These are phyloP conservation scores for Ganoderma lingzhi DNA, from an alignment of 1,284 basidiomycete genomes.

Conservation along the genomic window DNA sequence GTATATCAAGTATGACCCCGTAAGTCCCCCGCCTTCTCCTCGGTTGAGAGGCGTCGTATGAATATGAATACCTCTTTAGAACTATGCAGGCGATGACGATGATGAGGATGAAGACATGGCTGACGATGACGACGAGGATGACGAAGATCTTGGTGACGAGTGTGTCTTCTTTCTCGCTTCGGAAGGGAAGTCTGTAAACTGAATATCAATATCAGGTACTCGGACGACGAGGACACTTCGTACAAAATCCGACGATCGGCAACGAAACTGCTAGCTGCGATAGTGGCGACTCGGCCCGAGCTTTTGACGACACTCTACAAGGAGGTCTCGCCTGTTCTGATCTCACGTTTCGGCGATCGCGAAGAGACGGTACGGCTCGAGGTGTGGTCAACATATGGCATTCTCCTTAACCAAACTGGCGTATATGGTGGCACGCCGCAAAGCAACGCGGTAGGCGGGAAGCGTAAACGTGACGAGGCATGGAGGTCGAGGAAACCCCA, in stretches of 20 bases:
- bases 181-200: neutral
- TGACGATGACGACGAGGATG: slow-evolving; percentile 83
- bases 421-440: slow-evolving; percentile 72
- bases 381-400: slow-evolving; percentile 87
- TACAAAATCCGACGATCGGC: slow-evolving; percentile 97
- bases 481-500: slow-evolving; percentile 85
- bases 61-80: slow-evolving; percentile 52
- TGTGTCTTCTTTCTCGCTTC: slow-evolving; percentile 40
- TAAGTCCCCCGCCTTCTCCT: slow-evolving; percentile 50
- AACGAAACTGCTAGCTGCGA: slow-evolving; percentile 87
- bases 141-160: slow-evolving; percentile 84
- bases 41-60: neutral
- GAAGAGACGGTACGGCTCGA: slow-evolving; percentile 97
- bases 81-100: slow-evolving; percentile 84
- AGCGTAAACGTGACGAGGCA: slow-evolving; percentile 82
- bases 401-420: slow-evolving; percentile 85
- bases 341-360: slow-evolving; percentile 92
- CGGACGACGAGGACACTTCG: slow-evolving; percentile 98
- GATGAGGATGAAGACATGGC: slow-evolving; percentile 87
- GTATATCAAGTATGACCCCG: slow-evolving; percentile 94
- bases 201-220: slow-evolving; percentile 66
- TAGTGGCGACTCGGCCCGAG: slow-evolving; percentile 91
- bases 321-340: slow-evolving; percentile 86
- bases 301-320: slow-evolving; percentile 83
- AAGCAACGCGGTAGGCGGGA: slow-evolving; percentile 65